Conservation (phyloP, 345 rosid genomes). For the Eucalyptus erythrocorys region DNA sequence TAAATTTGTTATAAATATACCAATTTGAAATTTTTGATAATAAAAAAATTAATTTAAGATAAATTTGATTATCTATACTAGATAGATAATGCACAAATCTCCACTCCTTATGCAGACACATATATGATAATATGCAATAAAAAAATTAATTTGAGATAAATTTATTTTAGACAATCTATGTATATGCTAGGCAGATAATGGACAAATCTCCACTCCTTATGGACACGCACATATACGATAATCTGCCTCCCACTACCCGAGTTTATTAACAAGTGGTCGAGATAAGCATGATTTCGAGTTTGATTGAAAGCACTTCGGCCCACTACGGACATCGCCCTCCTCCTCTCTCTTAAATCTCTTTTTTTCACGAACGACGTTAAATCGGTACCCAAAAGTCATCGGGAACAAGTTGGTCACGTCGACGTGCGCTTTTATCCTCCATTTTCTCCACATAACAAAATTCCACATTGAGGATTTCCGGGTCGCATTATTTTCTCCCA, state of each 20-base stretch:
- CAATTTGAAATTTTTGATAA: too few species aligned
- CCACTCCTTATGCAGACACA: neutral
- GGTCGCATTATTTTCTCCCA: neutral
- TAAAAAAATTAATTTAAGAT: too few species aligned
- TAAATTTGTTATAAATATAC: too few species aligned
- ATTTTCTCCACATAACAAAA: neutral
- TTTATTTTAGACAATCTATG: too few species aligned
- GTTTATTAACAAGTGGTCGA: neutral
- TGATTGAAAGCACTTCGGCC: neutral
- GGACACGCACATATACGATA: neutral
- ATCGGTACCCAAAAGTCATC: neutral
- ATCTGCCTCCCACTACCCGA: neutral
- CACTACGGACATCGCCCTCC: neutral
- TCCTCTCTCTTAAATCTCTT: neutral
- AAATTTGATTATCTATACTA: too few species aligned
- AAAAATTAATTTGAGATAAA: too few species aligned
- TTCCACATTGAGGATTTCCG: neutral
- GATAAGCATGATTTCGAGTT: neutral
- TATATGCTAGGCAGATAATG: neutral
- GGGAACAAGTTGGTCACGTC: neutral
- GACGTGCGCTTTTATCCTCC: neutral
- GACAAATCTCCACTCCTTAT: neutral
- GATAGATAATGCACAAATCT: neutral
- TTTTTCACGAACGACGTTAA: neutral
- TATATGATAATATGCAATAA: too few species aligned